Conservation (phyloP, 768 basidiomycete genomes). For the Lactarius psammicola region DNA sequence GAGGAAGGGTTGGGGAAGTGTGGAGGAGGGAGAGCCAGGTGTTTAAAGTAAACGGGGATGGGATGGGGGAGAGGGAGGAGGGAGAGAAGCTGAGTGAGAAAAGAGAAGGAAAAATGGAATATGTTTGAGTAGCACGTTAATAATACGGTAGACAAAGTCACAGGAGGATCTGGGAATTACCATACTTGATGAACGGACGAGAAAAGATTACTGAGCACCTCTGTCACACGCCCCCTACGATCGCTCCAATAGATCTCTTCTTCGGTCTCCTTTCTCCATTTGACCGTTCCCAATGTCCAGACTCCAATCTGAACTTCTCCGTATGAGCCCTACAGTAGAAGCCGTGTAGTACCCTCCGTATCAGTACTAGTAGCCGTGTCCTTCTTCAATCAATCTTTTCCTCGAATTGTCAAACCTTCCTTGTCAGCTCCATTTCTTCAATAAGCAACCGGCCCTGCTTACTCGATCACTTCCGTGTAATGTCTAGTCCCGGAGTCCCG, state of each 20-base stretch:
- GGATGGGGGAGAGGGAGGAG: constrained; percentile 1
- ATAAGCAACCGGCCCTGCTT: neutral
- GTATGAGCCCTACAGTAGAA: too few relatives aligned
- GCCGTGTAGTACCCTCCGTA: too few relatives aligned
- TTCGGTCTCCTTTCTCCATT: constrained; percentile 4
- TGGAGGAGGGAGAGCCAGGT: neutral
- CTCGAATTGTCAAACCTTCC: too few relatives aligned
- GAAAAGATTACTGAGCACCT: constrained; percentile 27
- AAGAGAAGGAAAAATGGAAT: constrained; percentile 8
- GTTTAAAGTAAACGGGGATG: constrained; percentile 1
- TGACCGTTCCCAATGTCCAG: neutral
- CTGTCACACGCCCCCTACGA: constrained; percentile 25
- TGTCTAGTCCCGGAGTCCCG: neutral
- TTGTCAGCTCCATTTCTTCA: constrained; percentile 2
- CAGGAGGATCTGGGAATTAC: constrained; percentile 23
- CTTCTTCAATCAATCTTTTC: neutral
- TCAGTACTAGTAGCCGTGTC: too few relatives aligned
- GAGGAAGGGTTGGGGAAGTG: neutral
- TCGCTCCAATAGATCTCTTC: constrained; percentile 18
- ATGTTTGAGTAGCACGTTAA: constrained; percentile 21
- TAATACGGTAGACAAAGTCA: constrained; percentile 19
- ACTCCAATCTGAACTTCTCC: too few relatives aligned
- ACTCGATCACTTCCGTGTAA: neutral
- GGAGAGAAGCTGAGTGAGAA: constrained; percentile 20
- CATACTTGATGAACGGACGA: constrained; percentile 16